A percentile compares a stretch with the other conserved stretches of the same genome.
Conservation (phyloP, 495 filamentous ascomycete genomes). For the Lichina pygmaea region DNA sequence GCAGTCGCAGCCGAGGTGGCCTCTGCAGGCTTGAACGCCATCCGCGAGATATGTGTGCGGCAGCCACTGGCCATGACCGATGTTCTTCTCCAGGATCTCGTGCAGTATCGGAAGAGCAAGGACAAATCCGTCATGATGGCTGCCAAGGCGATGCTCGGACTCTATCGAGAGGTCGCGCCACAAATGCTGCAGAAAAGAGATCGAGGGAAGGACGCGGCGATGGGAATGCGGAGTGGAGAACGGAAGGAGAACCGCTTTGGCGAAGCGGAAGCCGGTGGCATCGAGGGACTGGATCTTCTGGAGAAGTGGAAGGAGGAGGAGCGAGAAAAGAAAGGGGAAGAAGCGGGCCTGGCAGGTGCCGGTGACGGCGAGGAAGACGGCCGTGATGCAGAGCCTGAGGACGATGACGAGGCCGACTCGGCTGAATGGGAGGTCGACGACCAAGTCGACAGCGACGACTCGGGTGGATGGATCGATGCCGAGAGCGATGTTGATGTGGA, state of each 20-base stretch:
- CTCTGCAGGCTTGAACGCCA: constrained; percentile 78
- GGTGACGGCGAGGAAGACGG: constrained; percentile 11
- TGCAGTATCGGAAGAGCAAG: constrained; percentile 88
- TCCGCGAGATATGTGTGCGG: constrained; percentile 74
- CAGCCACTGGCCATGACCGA: constrained; percentile 91
- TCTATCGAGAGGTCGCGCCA: constrained; percentile 75
- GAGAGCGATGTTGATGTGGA: constrained; percentile 59
- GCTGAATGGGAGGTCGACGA: constrained; percentile 83
- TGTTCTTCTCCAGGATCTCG: constrained; percentile 82
- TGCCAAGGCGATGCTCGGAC: constrained; percentile 61
- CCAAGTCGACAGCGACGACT: constrained; percentile 52
- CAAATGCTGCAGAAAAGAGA: constrained; percentile 76
- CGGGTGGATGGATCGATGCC: constrained; percentile 80
- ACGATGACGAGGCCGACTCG: constrained; percentile 38
- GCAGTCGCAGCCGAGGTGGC: constrained; percentile 76
- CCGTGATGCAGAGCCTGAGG: constrained; percentile 6
- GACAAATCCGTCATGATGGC: constrained; percentile 98
- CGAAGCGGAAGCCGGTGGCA: constrained; percentile 50
- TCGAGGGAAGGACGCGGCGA: constrained; percentile 76
- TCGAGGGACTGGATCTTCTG: constrained; percentile 79
- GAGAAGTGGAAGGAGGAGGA: constrained; percentile 89
- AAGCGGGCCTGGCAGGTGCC: constrained; percentile 32
- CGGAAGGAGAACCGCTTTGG: constrained; percentile 50
- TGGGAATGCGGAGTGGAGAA: constrained; percentile 44
- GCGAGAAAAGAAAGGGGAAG: constrained; percentile 36